phyloP scores from a whole-genome alignment of 2,329 filamentous ascomycete genomes.

The Coleophoma cylindrospora region DNA sequence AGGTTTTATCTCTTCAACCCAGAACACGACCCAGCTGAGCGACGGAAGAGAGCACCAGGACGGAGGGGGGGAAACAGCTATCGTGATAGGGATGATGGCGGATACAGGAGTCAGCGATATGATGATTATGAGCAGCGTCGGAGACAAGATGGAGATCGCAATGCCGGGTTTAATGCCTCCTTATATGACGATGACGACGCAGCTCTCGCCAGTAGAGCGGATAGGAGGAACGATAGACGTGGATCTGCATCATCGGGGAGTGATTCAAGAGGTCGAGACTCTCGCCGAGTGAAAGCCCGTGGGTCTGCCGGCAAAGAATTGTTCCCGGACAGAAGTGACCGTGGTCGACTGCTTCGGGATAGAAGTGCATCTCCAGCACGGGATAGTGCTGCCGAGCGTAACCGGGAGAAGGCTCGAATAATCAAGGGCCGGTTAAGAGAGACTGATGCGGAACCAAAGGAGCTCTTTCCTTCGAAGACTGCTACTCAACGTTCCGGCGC shows the following conservation, averaged over 20 bases:
- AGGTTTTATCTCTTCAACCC: conserved; percentile 91
- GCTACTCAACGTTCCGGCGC: conserved; percentile 39
- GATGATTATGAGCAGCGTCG: conserved; percentile 35
- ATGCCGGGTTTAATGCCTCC: conserved; percentile 62
- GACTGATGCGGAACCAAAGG: conserved; percentile 24
- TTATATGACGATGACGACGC: conserved; percentile 73
- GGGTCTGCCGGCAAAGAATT: conserved; percentile 47
- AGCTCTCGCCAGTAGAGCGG: conserved; percentile 24
- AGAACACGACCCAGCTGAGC: conserved; percentile 78
- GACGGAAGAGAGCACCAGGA: conserved; percentile 49
- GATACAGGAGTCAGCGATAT: conserved; percentile 37
- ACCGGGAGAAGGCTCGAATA: conserved; percentile 37
- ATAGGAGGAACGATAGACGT: conserved; percentile 25
- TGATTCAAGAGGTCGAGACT: conserved; percentile 19
- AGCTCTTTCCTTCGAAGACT: conserved; percentile 51
- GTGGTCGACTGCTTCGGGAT: conserved; percentile 22
- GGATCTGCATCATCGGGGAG: conserved; percentile 23
- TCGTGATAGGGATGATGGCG: conserved; percentile 49
- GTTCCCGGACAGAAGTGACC: conserved; percentile 42
- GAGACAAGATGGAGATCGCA: conserved; percentile 40
- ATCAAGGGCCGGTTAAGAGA: conserved; percentile 31
- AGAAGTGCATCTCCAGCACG: conserved; percentile 27
- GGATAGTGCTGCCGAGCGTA: conserved; percentile 33
- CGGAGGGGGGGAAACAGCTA: conserved; percentile 46
- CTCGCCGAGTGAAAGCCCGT: conserved; percentile 8